These are phyloP conservation scores for Fusarium lyarnte DNA, from an alignment of 2,329 filamentous ascomycete genomes.

Conservation along the genomic window DNA sequence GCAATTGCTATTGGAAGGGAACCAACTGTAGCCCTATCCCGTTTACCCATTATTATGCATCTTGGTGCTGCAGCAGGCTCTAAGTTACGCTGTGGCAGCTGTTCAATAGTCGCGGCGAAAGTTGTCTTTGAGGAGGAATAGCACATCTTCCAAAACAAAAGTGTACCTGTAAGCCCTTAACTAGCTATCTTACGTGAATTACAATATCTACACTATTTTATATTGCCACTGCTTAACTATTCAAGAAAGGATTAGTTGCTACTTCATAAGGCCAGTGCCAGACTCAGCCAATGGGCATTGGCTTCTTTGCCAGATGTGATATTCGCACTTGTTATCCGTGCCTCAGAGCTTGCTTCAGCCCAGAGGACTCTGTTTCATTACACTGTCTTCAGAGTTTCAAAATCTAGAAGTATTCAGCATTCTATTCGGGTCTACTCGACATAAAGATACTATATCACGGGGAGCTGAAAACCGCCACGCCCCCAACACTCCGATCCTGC, in stretches of 20 bases:
- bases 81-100: fast-evolving
- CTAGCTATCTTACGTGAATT: neutral
- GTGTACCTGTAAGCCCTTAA: no score
- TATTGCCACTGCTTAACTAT: fast-evolving
- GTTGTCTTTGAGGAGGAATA: neutral
- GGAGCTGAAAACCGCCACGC: no score
- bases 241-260: neutral
- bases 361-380: no score
- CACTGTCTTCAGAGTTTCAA: no score
- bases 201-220: neutral
- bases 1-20: neutral
- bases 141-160: neutral
- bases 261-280: neutral
- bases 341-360: no score
- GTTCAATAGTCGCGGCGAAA: fast-evolving
- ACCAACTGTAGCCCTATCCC: neutral
- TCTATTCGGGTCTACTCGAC: no score
- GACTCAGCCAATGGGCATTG: neutral
- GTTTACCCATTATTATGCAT: neutral
- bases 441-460: no score
- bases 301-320: neutral
- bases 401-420: no score
- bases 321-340: no score
- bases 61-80: neutral
- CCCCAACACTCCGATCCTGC: no score